phyloP scores from a whole-genome alignment of 345 rosid species.

The Mallotus nudiflorus region DNA sequence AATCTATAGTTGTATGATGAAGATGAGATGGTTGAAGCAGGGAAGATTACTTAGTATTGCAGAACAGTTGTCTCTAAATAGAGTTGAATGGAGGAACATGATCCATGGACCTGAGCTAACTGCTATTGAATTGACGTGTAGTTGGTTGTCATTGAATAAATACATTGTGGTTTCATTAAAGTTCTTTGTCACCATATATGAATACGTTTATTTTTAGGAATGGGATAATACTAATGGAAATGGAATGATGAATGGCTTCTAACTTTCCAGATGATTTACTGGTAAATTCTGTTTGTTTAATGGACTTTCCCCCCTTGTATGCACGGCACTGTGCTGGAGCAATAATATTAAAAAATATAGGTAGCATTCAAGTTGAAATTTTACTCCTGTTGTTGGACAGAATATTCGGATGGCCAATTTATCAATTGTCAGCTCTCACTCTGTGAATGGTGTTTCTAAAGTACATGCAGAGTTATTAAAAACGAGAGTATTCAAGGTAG shows the following conservation, averaged over 20 bases:
- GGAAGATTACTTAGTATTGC: neutral
- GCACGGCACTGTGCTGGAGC: neutral
- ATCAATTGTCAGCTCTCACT: slow-evolving; percentile 42
- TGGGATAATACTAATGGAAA: neutral
- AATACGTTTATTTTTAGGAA: neutral
- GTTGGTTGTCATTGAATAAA: neutral
- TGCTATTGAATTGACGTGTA: neutral
- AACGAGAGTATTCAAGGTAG: slow-evolving; percentile 46
- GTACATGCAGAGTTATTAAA: slow-evolving; percentile 38
- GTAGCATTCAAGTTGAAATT: slow-evolving; percentile 3
- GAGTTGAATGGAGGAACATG: neutral
- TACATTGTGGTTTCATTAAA: neutral
- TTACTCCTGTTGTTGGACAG: slow-evolving; percentile 22
- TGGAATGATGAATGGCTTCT: neutral
- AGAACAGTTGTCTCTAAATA: neutral
- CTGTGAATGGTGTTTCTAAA: slow-evolving; percentile 50
- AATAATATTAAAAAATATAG: slow-evolving; percentile 9
- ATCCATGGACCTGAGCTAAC: neutral
- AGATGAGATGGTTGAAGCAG: neutral
- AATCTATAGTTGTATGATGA: neutral
- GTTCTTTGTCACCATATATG: neutral
- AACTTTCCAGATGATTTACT: neutral
- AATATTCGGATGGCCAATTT: slow-evolving; percentile 52
- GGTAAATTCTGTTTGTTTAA: neutral
- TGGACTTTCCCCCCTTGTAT: neutral